phyloP scores from a whole-genome alignment of 345 rosid genomes.

The Rhodamnia rubescens region DNA sequence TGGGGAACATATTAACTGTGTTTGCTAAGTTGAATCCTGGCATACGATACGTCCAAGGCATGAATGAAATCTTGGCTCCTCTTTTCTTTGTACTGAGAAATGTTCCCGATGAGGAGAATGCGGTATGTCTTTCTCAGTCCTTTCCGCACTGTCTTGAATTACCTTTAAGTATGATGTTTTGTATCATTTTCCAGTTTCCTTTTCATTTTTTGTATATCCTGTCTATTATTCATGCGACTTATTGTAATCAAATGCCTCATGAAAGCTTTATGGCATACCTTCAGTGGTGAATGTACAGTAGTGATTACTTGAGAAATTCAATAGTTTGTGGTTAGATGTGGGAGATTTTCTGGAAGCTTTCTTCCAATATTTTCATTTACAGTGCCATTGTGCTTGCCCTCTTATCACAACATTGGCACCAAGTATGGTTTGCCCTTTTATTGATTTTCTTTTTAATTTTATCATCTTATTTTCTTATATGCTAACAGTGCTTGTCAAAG shows the following conservation, averaged over 20 bases:
- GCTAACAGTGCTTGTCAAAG: not conserved
- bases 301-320: not conserved
- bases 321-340: not conserved
- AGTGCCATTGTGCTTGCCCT: not conserved
- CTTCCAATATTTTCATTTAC: not conserved
- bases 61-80: constrained; percentile 96
- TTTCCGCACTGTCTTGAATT: not conserved
- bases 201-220: not conserved
- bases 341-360: not conserved
- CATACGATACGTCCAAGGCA: constrained; percentile 97
- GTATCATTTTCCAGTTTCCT: not conserved
- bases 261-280: not conserved
- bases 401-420: not conserved
- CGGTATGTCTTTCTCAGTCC: constrained; percentile 28
- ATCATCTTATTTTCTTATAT: not conserved
- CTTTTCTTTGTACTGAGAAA: constrained; percentile 70
- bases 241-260: not conserved
- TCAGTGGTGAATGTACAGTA: not conserved
- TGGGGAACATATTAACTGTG: constrained; percentile 57
- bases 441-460: too few relatives aligned
- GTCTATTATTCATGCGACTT: not conserved
- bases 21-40: constrained; percentile 99
- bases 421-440: not conserved
- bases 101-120: constrained; percentile 71
- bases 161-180: not conserved